Evolutionary conservation across 2,329 filamentous ascomycete species (phyloP).

Genomic region (Venturia oleaginea): DNA sequence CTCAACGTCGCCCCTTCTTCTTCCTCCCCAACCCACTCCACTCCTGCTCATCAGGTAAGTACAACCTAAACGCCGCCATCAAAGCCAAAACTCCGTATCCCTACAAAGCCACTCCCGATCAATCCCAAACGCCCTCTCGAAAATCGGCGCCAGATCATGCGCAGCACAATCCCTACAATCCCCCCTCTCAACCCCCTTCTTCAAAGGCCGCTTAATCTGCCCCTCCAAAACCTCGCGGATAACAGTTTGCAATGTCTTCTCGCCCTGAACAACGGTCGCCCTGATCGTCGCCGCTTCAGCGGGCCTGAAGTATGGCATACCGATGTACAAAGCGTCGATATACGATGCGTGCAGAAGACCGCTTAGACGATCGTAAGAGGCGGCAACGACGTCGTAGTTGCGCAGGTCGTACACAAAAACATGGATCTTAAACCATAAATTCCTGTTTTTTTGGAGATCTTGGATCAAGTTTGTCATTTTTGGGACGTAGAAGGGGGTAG

Average conservation of each 20-base stretch:
- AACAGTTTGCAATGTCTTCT: background rate
- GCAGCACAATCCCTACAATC: slow-evolving; percentile 28
- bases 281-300: slow-evolving; percentile 10
- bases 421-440: slow-evolving; percentile 18
- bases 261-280: background rate
- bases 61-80: background rate
- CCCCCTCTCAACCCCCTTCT: slow-evolving; percentile 20
- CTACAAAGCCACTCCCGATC: slow-evolving; percentile 20
- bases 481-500: no score
- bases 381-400: slow-evolving; percentile 12
- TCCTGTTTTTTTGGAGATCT: slow-evolving; percentile 10
- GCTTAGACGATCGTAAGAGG: slow-evolving; percentile 13
- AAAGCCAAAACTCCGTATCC: background rate
- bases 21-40: background rate
- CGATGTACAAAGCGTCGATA: slow-evolving; percentile 10
- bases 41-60: background rate
- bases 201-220: background rate
- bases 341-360: slow-evolving; percentile 14
- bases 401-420: slow-evolving; percentile 17
- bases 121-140: slow-evolving; percentile 23
- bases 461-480: background rate
- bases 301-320: slow-evolving; percentile 18
- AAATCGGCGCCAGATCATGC: slow-evolving; percentile 25
- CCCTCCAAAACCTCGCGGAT: background rate
- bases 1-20: background rate